Base-by-base conservation (phyloP, 768 basidiomycete species). In the Lepiota brunneoincarnata region DNA sequence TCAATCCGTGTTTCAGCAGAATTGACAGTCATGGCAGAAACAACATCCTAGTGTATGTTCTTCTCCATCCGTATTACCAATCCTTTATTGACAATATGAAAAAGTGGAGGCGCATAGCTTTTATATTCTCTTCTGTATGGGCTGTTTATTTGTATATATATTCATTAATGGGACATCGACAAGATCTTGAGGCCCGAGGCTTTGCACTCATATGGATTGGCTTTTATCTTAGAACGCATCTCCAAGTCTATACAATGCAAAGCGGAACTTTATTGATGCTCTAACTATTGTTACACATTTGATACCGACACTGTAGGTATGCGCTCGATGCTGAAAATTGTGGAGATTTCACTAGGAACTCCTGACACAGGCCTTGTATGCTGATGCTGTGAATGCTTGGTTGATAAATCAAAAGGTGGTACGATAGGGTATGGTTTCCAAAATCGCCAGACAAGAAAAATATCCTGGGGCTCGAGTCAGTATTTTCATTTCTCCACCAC, bases 11-110 rank as follows among this genome's bases (percentile, higher is more conserved):
- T n/a, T 46, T 11, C 41, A 41, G 7, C 47, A n/a, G 37, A 39
- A 43, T 28, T 51, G 6, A 7, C 45, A 52, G 57, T 61, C 20
- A 60, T 6, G 40, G 18, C 38, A 96, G 93, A 82, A 97, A 96
- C 76, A 96, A 97, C 70, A 97, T 97, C 63, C 83, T 97, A 58
- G 94, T 97, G 94, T 97, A 82, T 64, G 94, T 92, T 24, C 21
- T 49, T 34, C 51, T 24, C 24, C 4, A 42, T 31, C 40, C 48
- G 20, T 15, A 26, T 14, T 4, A 2, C 6, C 15, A 41, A 37
- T 34, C 40, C 26, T 40, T 54, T 45, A 55, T 65, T 72, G 51
- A 77, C 63, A 55, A 49, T 40, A 37, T 38, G 24, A 34, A 56
- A 55, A 72, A 91, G 90, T 55, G 90, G 90, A 69, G 90, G 89